Base-by-base conservation (phyloP, 2,329 filamentous ascomycete species). In the Zymoseptoria brevis region DNA sequence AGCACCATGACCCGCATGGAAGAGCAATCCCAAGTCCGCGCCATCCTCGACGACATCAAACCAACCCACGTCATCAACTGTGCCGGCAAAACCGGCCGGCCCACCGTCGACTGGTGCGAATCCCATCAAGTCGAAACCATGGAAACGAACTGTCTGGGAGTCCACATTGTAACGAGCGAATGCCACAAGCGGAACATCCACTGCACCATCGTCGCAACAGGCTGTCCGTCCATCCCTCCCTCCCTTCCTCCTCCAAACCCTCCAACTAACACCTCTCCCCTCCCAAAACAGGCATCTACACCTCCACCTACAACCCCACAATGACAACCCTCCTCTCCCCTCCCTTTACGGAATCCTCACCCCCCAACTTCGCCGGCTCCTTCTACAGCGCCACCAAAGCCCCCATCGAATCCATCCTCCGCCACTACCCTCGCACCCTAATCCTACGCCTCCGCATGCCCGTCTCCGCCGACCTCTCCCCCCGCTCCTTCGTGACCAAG, bases 81-180 rank as follows among this genome's bases (percentile, higher is more conserved):
- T 61, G 85, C 85, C 53, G 85, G 85, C 61, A 83, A 80, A 69
- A 87, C 84, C 2, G 85, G 86, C 54, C 79, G 83, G 22, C 85
- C 85, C 62, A 88, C 87, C 64, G 84, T 87, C 70, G 85, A 87
- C 74, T 87, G 84, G 84, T 87, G 85, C 67, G 86, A 88, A 75
- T 83, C 86, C 68, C 81, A 88, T 76, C 86, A 83, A 74, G 81
- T 85, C 72, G 81, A 82, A 57, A 88, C 85, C 6, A 81, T 87
- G 69, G 80, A 84, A 60, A 86, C 82, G 71, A 88, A 88, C 68
- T 84, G 84, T 57, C 80, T 87, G 53, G 85, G 85, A 57, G 83
- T 84, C 41, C 69, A 87, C 64, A 87, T 85, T 70, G 73, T 88
- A 67, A 77, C 83, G 35, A 84, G 87, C 69, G 78, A 76, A 71